Evolutionary conservation across 371 early-diverging fungal genomes (phyloP), one percentile per base, ranked within the genome.

Genomic region (Mortierella sp.): DNA sequence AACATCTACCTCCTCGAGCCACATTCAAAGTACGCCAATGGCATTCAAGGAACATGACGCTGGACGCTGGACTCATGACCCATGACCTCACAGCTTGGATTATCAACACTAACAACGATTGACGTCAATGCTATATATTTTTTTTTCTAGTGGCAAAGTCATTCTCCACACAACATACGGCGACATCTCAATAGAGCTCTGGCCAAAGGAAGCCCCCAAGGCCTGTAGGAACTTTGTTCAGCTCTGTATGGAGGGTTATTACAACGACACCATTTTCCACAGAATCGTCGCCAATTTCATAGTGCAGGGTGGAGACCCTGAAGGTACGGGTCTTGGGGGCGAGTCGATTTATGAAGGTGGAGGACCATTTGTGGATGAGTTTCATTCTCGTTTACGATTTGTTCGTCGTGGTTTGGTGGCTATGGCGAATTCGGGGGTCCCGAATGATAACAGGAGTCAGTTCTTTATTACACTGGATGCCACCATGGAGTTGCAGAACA

Each of bases 291-390:
- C 95, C 9, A 92, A 91, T 54, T 98, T 98, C 79, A 96, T 98
- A 84, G 93, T 99, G 6, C 99, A 99, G 87, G 98, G 98, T 31
- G 99, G 99, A 72, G 99, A 99, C 89, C 98, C 99, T 4, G 96
- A 96, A 2, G 96, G 96, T 0, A 96, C 96, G 6, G 96, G 97
- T 1, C 83, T 79, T 89, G 98, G 99, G 72, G 99, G 99, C 11
- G 97, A 97, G 79, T 97, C 97, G 16, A 91, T 96, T 42, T 97
- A 95, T 79, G 79, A 84, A 7, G 81, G 52, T 8, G 97, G 95
- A 16, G 88, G 91, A 75, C 96, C 92, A n/a, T 97, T 99, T 90
- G 93, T 90, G 9, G 95, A 97, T 76, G 99, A 99, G 84, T 96
- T 96, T 82, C 98, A 98, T 87, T 95, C 97, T 0, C 93, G 98